Evolutionary conservation across 2,329 filamentous ascomycete species (phyloP), one percentile per base, ranked within the genome.

Genomic region (Cercospora nicotianae): DNA sequence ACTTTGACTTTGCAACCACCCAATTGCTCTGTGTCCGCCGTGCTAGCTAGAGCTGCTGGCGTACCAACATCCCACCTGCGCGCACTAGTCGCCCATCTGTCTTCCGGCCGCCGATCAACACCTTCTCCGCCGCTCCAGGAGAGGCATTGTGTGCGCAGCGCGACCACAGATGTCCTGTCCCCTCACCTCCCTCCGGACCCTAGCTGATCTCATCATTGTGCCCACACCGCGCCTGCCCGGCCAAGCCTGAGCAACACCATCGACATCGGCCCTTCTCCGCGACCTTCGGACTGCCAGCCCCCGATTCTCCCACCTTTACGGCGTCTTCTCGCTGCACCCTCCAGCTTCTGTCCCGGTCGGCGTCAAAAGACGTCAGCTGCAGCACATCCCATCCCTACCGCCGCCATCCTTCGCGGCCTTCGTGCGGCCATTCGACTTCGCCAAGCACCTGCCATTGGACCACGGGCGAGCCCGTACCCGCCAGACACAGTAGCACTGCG

Each of bases 241-340:
- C 55, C 65, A 62, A 65, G 61, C 67, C 31, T 60, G 61, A 26
- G 33, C 58, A 63, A 9, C 60, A 30, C 26, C 45, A 63, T 18
- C 58, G 42, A 55, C 45, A 39, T 67, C 70, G 67, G 70, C 66
- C 60, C 55, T 66, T 68, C 70, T 67, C 70, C 70, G 70, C 67
- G 61, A 67, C 58, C n/a, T 63, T 45, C 69, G 70, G 67, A 64
- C 70, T 66, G 67, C 66, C 64, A 61, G 39, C 63, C 66, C 67
- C 66, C 23, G 66, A 69, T 69, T 71, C 70, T 63, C 60, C 66
- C 70, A 67, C 39, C 70, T 26, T 69, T 62, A 65, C 67, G 67
- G 58, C 70, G 66, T 45, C 66, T 68, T 66, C 64, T 68, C 66
- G 69, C 69, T 69, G 45, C n/a, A 58, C 16, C 20, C 63, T 60